Evolutionary conservation across 345 rosid species (phyloP).

Genomic region (Corchorus capsularis): DNA sequence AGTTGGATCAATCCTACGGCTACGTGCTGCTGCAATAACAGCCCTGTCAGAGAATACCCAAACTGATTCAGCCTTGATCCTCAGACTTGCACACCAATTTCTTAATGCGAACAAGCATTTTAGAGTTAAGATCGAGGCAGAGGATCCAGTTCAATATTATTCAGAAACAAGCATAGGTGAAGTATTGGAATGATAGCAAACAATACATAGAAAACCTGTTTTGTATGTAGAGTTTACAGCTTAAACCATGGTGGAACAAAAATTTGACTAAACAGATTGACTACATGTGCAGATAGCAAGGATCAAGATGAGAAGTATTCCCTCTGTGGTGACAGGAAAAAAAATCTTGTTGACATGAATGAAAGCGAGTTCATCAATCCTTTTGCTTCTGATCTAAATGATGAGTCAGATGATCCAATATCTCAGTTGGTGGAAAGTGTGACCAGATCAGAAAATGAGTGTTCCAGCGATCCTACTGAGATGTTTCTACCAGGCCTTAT

Average conservation of each 20-base stretch:
- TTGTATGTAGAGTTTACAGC: background rate
- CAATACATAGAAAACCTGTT: background rate
- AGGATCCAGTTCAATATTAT: conserved; percentile 19
- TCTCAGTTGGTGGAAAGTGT: conserved; percentile 65
- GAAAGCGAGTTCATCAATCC: conserved; percentile 33
- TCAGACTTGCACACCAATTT: conserved; percentile 75
- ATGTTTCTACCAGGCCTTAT: conserved; percentile 78
- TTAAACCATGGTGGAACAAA: background rate
- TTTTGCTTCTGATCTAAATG: conserved; percentile 18
- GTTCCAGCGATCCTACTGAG: conserved; percentile 50
- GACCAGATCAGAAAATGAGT: conserved; percentile 37
- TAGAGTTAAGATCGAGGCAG: conserved; percentile 10
- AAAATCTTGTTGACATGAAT: conserved; percentile 20
- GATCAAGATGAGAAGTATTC: conserved; percentile 24
- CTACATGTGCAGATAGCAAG: conserved; percentile 29
- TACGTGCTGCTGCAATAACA: conserved; percentile 76
- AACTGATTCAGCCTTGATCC: conserved; percentile 61
- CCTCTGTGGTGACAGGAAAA: conserved; percentile 25
- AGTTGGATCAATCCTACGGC: conserved; percentile 79
- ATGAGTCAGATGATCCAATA: conserved; percentile 48
- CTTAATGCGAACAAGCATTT: conserved; percentile 46
- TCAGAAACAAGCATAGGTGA: conserved; percentile 26
- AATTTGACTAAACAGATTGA: conserved; percentile 12
- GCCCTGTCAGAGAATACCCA: conserved; percentile 69
- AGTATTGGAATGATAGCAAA: conserved; percentile 15